These are phyloP conservation scores for Myochromella boudieri DNA, from an alignment of 768 basidiomycete species.

Conservation along the genomic window DNA sequence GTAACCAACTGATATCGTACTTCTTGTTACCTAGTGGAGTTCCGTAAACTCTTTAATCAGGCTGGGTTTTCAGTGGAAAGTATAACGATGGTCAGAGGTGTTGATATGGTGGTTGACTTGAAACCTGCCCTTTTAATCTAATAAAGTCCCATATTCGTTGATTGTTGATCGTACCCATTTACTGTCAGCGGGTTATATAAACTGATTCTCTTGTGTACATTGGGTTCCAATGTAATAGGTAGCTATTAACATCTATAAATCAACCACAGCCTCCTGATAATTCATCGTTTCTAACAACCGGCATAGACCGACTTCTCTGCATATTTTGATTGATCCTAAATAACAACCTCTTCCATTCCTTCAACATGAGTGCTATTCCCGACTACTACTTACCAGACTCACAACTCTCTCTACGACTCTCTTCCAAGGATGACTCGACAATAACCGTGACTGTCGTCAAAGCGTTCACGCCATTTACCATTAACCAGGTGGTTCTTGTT, in stretches of 20 bases:
- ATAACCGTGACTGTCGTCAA: background rate
- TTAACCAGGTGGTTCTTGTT: conserved; percentile 1
- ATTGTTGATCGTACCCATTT: too few species aligned
- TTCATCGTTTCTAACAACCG: too few species aligned
- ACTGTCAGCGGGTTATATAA: too few species aligned
- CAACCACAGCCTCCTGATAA: too few species aligned
- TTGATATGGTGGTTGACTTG: conserved; percentile 1
- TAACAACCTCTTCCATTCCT: too few species aligned
- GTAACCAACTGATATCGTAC: background rate
- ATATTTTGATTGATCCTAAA: too few species aligned
- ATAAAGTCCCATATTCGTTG: background rate
- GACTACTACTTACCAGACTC: background rate
- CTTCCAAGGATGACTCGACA: background rate
- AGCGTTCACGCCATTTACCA: conserved; percentile 1
- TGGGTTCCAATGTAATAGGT: too few species aligned
- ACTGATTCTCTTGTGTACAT: too few species aligned
- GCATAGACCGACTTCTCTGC: too few species aligned
- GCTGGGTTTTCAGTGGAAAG: conserved; percentile 4
- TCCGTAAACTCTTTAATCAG: conserved; percentile 2
- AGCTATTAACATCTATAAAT: too few species aligned
- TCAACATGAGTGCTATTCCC: background rate
- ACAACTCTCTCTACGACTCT: background rate
- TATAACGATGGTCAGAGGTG: conserved; percentile 5
- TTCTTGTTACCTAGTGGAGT: background rate
- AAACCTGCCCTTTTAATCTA: background rate